These are phyloP conservation scores for Sordariomycetes sp. DNA, from an alignment of 2,329 filamentous ascomycete species.

Conservation along the genomic window DNA sequence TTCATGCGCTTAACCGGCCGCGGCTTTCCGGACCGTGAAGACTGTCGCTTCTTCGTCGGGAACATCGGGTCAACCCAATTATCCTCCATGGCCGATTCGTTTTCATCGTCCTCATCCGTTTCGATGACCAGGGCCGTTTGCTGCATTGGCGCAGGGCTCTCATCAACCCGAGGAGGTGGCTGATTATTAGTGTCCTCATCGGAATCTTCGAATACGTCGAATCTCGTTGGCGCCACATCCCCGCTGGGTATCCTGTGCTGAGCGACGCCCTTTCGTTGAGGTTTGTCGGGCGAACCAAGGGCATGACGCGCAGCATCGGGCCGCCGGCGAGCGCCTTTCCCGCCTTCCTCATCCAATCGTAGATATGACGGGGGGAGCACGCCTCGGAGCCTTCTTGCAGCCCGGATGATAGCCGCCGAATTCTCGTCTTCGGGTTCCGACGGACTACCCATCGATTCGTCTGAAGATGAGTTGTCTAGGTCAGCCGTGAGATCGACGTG, in stretches of 20 bases:
- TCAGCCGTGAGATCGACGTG: conserved; percentile 7
- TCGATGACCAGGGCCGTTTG: conserved; percentile 5
- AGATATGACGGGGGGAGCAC: conserved; percentile 60
- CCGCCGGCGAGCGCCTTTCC: conserved; percentile 10
- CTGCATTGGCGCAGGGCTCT: background rate
- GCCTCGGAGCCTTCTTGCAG: conserved; percentile 40
- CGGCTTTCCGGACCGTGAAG: conserved; percentile 14
- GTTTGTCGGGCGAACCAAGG: conserved; percentile 22
- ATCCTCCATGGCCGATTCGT: conserved; percentile 34
- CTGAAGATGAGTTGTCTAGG: conserved; percentile 21
- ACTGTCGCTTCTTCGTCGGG: conserved; percentile 27
- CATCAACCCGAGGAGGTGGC: background rate
- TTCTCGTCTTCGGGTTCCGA: conserved; percentile 16
- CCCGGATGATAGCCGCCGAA: conserved; percentile 18
- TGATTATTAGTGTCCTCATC: conserved; percentile 25
- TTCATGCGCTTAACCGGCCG: conserved; percentile 15
- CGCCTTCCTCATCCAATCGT: conserved; percentile 39
- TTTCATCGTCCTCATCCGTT: conserved; percentile 21
- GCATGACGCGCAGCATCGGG: background rate
- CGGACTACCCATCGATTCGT: conserved; percentile 14
- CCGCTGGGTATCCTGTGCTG: conserved; percentile 24
- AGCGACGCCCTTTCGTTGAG: conserved; percentile 37
- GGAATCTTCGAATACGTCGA: conserved; percentile 34
- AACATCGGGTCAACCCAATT: conserved; percentile 41
- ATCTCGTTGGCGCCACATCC: conserved; percentile 11